Evolutionary conservation across 1,139 yeast genomes (phyloP), one percentile per base, ranked within the genome.

Genomic region (Tardiomyces blankii): DNA sequence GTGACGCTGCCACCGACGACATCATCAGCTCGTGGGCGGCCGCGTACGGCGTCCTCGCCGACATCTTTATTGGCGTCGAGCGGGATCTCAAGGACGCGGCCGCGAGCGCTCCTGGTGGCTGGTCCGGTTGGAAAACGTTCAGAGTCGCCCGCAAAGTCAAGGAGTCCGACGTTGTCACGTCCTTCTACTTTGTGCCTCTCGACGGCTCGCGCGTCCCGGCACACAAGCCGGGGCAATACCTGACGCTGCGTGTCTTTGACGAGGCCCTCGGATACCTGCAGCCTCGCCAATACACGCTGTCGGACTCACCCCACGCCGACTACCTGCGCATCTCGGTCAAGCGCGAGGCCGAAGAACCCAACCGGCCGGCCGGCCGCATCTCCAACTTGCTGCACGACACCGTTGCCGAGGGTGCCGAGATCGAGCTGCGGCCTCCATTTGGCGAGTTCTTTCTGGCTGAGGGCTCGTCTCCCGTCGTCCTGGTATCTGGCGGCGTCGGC

Each of bases 401-500:
- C 3, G 65, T 79, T 48, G 60, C 70, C 48, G 72, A 66, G 21
- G 83, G 83, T 27, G 79, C 75, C 48, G 53, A 49, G 3, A 51
- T 81, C 8, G 67, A 68, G 44, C 69, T 80, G 33, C 69, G 79
- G 44, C 76, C 85, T 13, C 88, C 88, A 40, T 68, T 70, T 25
- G 88, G 87, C 39, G 73, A 71, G 46, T 74, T 79, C 52, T 64
- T 58, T 1, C 68, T 72, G 55, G 55, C 64, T 42, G 64, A 65
- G 18, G 48, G 54, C 8, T 42, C 48, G n/a, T 51, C 54, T 8
- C 46, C 41, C 21, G 65, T 73, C 18, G 66, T 76, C 2, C 61
- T 79, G 40, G 61, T 78, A 45, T 72, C 77, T 28, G 83, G 80
- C 45, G 88, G 87, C 46, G 78, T 80, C 52, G 88, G 87, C 51